A percentile compares a stretch with the other conserved stretches of the same genome.
These are phyloP conservation scores for Chalciporus piperatoides DNA, from an alignment of 1,284 basidiomycete genomes.

Conservation along the genomic window DNA sequence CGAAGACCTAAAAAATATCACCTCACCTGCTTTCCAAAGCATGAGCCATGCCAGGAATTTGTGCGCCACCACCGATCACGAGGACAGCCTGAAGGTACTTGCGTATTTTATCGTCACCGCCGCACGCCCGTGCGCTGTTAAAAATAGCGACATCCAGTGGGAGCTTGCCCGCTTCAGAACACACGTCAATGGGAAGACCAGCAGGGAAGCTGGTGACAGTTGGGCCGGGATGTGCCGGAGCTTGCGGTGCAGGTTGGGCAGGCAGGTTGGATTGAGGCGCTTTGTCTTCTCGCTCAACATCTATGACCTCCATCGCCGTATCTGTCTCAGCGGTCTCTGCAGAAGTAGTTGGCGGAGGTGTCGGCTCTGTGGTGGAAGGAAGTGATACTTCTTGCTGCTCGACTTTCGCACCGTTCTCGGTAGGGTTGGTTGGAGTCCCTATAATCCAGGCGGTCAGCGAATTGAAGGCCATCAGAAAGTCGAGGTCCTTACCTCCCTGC, in stretches of 20 bases:
- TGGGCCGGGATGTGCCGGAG: conserved; percentile 20
- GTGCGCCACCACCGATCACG: conserved; percentile 80
- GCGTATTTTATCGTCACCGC: conserved; percentile 85
- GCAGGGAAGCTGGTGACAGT: conserved; percentile 26
- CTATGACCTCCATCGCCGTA: conserved; percentile 45
- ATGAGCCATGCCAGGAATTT: conserved; percentile 72
- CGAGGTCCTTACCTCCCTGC: conserved; percentile 26
- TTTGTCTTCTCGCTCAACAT: conserved; percentile 50
- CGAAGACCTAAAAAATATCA: background rate
- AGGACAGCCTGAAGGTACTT: conserved; percentile 88
- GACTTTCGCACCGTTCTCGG: conserved; percentile 30
- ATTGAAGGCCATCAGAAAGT: background rate
- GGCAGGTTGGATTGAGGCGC: conserved; percentile 25
- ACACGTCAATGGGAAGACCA: conserved; percentile 63
- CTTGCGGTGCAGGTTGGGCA: conserved; percentile 17
- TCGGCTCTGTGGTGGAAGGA: conserved; percentile 33
- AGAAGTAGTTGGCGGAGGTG: conserved; percentile 28
- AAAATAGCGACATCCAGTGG: conserved; percentile 94
- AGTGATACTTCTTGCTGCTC: conserved; percentile 35
- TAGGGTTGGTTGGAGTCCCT: conserved; percentile 27
- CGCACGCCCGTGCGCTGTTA: conserved; percentile 82
- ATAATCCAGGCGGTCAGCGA: background rate
- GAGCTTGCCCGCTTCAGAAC: conserved; percentile 83
- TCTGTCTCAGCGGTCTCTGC: conserved; percentile 31
- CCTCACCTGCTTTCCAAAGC: conserved; percentile 74